These are phyloP conservation scores for Aspergillus nomiae DNA, from an alignment of 2,329 filamentous ascomycete genomes.

Conservation along the genomic window DNA sequence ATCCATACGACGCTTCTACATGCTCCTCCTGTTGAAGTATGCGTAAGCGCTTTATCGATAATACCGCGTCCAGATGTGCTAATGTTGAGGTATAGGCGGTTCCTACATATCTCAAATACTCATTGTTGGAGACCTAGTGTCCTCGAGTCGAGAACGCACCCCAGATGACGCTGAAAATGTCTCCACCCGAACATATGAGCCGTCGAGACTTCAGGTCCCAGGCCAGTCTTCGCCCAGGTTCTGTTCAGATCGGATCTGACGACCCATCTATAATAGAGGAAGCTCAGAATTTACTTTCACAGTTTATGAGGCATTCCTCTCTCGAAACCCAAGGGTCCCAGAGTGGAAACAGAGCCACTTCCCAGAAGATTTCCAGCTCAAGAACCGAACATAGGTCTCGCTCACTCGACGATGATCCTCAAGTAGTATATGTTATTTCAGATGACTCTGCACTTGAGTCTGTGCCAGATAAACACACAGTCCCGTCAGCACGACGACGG, in stretches of 20 bases:
- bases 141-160: background rate
- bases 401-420: background rate
- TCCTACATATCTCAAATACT: background rate
- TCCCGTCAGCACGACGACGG: background rate
- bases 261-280: constrained; percentile 22
- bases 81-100: background rate
- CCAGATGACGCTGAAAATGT: constrained; percentile 5
- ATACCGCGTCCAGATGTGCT: background rate
- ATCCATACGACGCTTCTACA: background rate
- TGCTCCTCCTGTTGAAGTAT: background rate
- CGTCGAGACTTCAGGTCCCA: background rate
- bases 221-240: background rate
- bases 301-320: constrained; percentile 24
- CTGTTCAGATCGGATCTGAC: constrained; percentile 17
- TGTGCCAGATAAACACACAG: background rate
- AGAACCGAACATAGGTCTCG: background rate
- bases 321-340: constrained; percentile 4
- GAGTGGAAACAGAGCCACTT: background rate
- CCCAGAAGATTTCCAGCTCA: background rate
- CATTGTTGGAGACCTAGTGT: background rate
- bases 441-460: background rate
- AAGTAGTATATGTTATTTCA: background rate
- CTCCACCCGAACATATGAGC: background rate
- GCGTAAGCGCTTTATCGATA: background rate
- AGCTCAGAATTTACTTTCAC: constrained; percentile 26